Evolutionary conservation across 805 yeast species (phyloP).

Genomic region (Kazachstania psychrophila): DNA sequence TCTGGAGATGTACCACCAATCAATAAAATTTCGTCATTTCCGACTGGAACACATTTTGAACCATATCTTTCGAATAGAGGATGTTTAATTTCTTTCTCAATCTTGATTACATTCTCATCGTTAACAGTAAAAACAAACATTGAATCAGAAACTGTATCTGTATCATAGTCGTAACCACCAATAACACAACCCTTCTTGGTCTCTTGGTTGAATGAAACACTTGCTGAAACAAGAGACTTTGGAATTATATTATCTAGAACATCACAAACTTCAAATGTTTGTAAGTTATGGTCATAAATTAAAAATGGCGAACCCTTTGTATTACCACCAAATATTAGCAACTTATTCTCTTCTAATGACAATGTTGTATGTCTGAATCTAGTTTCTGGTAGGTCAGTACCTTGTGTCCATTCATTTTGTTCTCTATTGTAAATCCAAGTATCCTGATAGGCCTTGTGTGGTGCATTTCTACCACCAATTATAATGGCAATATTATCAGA

Average conservation of each 20-base stretch:
- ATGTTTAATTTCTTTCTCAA: constrained; percentile 18
- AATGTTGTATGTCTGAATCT: constrained; percentile 46
- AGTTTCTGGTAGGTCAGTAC: constrained; percentile 34
- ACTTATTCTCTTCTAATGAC: constrained; percentile 16
- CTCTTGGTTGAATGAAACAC: constrained; percentile 11
- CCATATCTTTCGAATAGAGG: constrained; percentile 42
- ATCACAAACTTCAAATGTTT: constrained; percentile 10
- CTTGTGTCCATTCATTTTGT: constrained; percentile 33
- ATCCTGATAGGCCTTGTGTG: constrained; percentile 39
- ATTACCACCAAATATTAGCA: constrained; percentile 48
- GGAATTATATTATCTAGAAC: neutral
- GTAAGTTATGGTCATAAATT: constrained; percentile 9
- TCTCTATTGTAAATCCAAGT: constrained; percentile 32
- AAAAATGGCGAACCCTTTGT: constrained; percentile 16
- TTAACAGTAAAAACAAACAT: constrained; percentile 24
- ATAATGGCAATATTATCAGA: constrained; percentile 27
- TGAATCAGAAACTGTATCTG: constrained; percentile 22
- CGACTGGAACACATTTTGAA: constrained; percentile 30
- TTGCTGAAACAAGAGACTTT: constrained; percentile 11
- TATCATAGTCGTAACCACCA: constrained; percentile 19
- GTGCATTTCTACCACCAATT: constrained; percentile 62
- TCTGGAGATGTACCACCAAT: constrained; percentile 50
- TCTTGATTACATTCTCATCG: constrained; percentile 11
- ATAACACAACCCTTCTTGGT: constrained; percentile 12
- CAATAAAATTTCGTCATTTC: constrained; percentile 33